Percentiles rank a stretch among this genome's conserved stretches.
These are phyloP conservation scores for Trichoderma reesei DNA, from an alignment of 495 filamentous ascomycete genomes.

Conservation along the genomic window DNA sequence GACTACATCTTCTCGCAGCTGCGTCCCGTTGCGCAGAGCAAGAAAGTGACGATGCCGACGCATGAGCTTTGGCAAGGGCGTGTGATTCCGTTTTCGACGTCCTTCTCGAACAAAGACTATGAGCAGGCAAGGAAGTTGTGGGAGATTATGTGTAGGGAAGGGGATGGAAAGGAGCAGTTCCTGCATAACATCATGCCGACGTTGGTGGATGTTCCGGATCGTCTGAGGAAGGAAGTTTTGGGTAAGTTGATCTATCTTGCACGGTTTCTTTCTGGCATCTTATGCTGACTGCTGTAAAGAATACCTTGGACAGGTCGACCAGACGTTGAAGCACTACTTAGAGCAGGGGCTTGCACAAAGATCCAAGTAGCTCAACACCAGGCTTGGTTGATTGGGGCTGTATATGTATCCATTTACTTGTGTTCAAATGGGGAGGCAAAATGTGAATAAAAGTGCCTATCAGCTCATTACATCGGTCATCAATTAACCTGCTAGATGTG, in stretches of 20 bases:
- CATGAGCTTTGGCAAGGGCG: neutral
- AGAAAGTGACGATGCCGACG: neutral
- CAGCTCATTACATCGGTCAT: no score
- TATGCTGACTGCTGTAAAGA: neutral
- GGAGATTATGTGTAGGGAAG: neutral
- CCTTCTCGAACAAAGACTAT: neutral
- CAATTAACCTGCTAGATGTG: no score
- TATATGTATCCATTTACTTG: no score
- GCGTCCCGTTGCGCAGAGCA: neutral
- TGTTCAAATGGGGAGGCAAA: no score
- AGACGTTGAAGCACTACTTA: neutral
- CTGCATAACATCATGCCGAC: neutral
- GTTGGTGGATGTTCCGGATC: neutral
- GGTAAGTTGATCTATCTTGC: neutral
- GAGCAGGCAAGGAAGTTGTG: neutral
- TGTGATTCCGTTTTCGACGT: neutral
- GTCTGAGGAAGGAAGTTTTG: neutral
- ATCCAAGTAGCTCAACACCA: no score
- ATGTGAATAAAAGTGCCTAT: no score
- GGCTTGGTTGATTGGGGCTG: no score
- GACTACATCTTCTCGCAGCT: neutral
- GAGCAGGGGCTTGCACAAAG: neutral
- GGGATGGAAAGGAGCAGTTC: neutral
- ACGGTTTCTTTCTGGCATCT: neutral
- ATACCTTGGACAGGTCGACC: neutral